Percentiles rank a stretch among this genome's conserved stretches.
Evolutionary conservation across 2,329 filamentous ascomycete genomes (phyloP).

Genomic region (Aureobasidium sp.): DNA sequence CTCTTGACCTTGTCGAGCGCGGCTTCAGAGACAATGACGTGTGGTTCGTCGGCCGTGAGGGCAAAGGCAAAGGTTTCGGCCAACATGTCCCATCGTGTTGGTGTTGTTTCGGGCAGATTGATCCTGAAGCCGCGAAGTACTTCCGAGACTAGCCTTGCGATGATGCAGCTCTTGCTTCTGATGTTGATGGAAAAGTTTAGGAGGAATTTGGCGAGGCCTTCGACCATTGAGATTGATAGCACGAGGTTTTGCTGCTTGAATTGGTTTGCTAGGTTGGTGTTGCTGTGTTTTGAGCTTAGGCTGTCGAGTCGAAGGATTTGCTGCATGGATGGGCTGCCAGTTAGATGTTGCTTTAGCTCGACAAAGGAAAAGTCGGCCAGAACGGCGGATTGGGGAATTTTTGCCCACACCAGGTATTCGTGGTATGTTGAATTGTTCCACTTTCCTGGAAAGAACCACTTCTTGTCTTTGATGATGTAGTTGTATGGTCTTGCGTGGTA

Average conservation of each 20-base stretch:
- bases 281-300: neutral
- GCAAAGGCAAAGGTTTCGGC: neutral
- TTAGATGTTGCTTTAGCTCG: neutral
- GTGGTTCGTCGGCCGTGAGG: neutral
- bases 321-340: neutral
- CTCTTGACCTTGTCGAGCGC: too few relatives aligned
- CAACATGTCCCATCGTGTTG: neutral
- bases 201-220: neutral
- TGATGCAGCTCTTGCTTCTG: neutral
- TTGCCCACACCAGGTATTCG: slow-evolving; percentile 3
- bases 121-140: neutral
- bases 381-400: neutral
- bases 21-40: too few relatives aligned
- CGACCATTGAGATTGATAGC: neutral
- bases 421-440: neutral
- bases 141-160: neutral
- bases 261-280: too few relatives aligned
- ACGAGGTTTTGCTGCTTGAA: neutral
- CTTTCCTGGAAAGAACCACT: neutral
- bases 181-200: neutral
- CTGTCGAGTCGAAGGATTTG: neutral
- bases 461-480: too few relatives aligned
- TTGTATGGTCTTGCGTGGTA: neutral
- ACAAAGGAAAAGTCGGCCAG: neutral
- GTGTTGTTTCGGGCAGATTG: neutral